phyloP scores from a whole-genome alignment of 2,329 filamentous ascomycete species.

The Aspergillus hortae region DNA sequence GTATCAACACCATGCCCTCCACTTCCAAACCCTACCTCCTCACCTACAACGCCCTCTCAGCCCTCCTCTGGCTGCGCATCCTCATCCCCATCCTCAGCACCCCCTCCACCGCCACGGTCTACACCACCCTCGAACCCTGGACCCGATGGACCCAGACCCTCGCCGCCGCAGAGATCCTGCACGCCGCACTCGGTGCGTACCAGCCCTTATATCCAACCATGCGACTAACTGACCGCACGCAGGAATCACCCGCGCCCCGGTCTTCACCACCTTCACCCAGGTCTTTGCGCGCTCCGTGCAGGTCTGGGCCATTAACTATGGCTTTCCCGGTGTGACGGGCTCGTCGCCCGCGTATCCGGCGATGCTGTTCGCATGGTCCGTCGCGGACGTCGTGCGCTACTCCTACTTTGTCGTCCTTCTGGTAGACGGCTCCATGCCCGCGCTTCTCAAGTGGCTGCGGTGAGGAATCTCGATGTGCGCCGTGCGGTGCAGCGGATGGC shows the following conservation, averaged over 20 bases:
- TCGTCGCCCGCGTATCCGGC: slow-evolving; percentile 17
- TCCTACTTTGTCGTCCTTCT: slow-evolving; percentile 22
- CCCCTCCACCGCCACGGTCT: slow-evolving; percentile 10
- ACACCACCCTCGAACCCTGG: slow-evolving; percentile 22
- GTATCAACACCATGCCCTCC: neutral
- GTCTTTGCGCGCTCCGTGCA: slow-evolving; percentile 29
- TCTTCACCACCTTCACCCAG: slow-evolving; percentile 30
- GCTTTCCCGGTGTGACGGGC: slow-evolving; percentile 17
- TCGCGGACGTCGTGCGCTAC: slow-evolving; percentile 25
- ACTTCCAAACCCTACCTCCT: slow-evolving; percentile 18
- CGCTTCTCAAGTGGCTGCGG: slow-evolving; percentile 22
- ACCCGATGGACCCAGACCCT: slow-evolving; percentile 24
- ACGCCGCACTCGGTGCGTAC: slow-evolving; percentile 21
- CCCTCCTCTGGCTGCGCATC: slow-evolving; percentile 24
- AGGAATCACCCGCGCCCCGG: slow-evolving; percentile 26
- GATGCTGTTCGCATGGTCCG: slow-evolving; percentile 27
- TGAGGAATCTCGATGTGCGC: slow-evolving; percentile 6
- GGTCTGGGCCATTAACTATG: slow-evolving; percentile 29
- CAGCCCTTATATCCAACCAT: neutral
- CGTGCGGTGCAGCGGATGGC: neutral
- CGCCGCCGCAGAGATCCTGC: slow-evolving; percentile 23
- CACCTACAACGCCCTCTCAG: slow-evolving; percentile 21
- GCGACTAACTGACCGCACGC: slow-evolving; percentile 1
- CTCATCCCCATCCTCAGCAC: slow-evolving; percentile 14
- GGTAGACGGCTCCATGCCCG: slow-evolving; percentile 12